Base-by-base conservation (phyloP, 306 rosid genomes). In the Urtica urens region DNA sequence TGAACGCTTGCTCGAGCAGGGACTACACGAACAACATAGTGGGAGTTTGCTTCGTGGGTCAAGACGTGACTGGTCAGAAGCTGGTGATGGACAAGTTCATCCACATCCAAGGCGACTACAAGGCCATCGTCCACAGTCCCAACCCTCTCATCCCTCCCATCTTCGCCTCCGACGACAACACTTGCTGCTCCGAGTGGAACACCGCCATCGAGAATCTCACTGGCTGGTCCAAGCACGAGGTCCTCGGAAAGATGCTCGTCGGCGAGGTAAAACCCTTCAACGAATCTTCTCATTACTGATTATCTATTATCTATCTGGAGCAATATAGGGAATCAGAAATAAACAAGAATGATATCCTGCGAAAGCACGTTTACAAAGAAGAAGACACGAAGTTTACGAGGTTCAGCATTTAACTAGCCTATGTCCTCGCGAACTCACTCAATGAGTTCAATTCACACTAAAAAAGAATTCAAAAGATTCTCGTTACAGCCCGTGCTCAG, bases 11-110 rank as follows among this genome's bases (percentile, higher is more conserved):
- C 80, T 79, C 80, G 58, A 92, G 99, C 88, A 77, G 75, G 81
- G 96, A 85, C 68, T 86, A 73, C 61, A 66, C 83, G 22, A 73
- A 76, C 67, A 77, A 71, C 60, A 75, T 92, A 33, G 94, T 92
- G 33, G 99, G 99, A 64, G 94, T 80, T 62, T 92, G 99, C 81
- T 92, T 92, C 73, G 94, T 92, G 51, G 99, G 99, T 68, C 99
- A 92, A 66, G 99, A 92, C 56, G 80, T 92, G 55, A 92, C 99
- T 33, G 77, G 76, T 68, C 99, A 92, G 51, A 92, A 82, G 70
- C 66, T 86, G 62, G 90, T 92, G 31, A 92, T 86, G 99, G 99
- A 92, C 82, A 86, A 92, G 57, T 92, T 86, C 65, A 70, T 92
- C 30, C 62, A 83, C 84, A 85, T 92, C 66, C 99, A 92, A 73